A percentile compares a stretch with the other conserved stretches of the same genome.
Evolutionary conservation across 345 rosid species (phyloP).

Genomic region (Jatropha curcas): DNA sequence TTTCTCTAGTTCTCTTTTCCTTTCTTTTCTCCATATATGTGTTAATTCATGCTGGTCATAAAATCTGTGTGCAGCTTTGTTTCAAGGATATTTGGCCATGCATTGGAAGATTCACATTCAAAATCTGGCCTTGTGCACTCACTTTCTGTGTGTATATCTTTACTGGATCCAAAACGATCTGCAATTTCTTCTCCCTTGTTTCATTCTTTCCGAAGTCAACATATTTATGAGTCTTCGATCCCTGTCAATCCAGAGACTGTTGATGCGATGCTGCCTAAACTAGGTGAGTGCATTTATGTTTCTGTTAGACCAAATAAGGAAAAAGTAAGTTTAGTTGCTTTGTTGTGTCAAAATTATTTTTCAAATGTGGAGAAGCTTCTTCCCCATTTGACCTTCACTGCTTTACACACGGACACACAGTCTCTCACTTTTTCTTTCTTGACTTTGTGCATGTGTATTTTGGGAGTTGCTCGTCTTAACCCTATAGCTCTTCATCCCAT

Average conservation of each 20-base stretch:
- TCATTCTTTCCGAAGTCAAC: constrained; percentile 77
- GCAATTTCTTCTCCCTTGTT: constrained; percentile 65
- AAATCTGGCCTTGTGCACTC: constrained; percentile 90
- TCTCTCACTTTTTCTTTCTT: no score
- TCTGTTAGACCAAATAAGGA: not conserved
- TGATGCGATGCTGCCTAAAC: constrained; percentile 92
- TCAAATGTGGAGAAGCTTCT: not conserved
- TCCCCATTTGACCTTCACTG: not conserved
- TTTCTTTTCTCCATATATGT: not conserved
- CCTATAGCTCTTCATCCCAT: not conserved
- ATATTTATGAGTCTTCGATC: constrained; percentile 72
- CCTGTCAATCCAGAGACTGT: constrained; percentile 82
- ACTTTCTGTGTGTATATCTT: constrained; percentile 91
- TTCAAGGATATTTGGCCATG: constrained; percentile 89
- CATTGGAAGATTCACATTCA: constrained; percentile 86
- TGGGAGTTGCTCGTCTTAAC: no score
- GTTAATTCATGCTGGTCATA: not conserved
- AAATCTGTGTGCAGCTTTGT: constrained; percentile 60
- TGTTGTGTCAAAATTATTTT: not conserved
- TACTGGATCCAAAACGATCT: constrained; percentile 90
- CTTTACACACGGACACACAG: no score
- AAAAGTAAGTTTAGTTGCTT: not conserved
- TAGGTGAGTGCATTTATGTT: constrained; percentile 52
- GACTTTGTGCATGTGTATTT: no score
- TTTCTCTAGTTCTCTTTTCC: not conserved